Conservation (phyloP, 345 rosid species). For the Linum usitatissimum region DNA sequence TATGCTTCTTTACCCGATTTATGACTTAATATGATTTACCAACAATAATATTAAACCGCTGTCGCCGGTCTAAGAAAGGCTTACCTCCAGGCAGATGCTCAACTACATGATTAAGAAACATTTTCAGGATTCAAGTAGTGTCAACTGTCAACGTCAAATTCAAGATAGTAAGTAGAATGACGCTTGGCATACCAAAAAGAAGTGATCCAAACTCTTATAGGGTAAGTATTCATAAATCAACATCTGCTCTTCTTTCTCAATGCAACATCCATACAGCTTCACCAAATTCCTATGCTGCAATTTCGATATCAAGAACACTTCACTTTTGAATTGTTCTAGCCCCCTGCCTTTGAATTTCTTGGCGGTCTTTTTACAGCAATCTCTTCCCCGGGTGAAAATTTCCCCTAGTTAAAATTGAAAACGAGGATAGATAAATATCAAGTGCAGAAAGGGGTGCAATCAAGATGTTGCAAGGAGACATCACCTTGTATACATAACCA, state of each 20-base stretch:
- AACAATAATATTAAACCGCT: background rate
- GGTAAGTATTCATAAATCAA: conserved; percentile 13
- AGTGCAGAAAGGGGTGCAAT: background rate
- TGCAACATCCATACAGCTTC: conserved; percentile 13
- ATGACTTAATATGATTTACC: no score
- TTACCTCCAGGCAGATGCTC: background rate
- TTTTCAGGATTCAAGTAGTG: background rate
- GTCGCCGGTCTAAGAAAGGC: background rate
- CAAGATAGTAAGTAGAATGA: background rate
- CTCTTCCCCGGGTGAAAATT: background rate
- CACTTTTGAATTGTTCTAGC: background rate
- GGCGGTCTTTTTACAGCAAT: background rate
- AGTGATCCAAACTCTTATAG: conserved; percentile 10
- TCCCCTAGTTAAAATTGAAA: background rate
- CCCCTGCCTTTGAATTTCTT: background rate
- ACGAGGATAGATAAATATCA: background rate
- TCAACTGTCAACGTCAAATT: no score
- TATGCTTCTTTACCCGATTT: no score
- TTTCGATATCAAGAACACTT: background rate
- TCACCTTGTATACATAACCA: background rate
- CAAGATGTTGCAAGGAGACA: background rate
- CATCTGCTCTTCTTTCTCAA: conserved; percentile 11
- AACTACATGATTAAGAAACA: background rate
- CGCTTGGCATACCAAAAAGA: conserved; percentile 6
- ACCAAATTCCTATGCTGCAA: background rate